Conservation (phyloP, 805 yeast genomes). For the Alloascoidea hylecoeti region DNA sequence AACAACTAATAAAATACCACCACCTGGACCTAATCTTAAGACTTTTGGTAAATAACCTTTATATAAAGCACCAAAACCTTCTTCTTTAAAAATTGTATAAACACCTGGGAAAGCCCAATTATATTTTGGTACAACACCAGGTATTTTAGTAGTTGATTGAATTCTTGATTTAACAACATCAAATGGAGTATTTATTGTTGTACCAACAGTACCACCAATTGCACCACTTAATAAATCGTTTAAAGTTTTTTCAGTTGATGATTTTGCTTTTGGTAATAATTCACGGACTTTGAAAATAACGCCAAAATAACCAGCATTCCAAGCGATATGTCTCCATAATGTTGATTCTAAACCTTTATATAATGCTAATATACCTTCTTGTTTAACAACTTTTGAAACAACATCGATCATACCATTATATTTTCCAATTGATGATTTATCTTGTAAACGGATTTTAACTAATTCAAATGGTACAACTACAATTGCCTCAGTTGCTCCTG, state of each 20-base stretch:
- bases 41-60: slow-evolving; percentile 97
- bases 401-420: slow-evolving; percentile 82
- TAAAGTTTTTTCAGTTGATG: slow-evolving; percentile 57
- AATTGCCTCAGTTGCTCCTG: slow-evolving; percentile 94
- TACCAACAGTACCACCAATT: slow-evolving; percentile 95
- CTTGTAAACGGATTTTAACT: slow-evolving; percentile 91
- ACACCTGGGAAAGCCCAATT: slow-evolving; percentile 86
- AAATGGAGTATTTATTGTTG: slow-evolving; percentile 89
- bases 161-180: slow-evolving; percentile 96
- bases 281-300: slow-evolving; percentile 77
- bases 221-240: slow-evolving; percentile 89
- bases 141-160: slow-evolving; percentile 52
- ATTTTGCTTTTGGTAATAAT: slow-evolving; percentile 65
- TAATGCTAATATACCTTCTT: slow-evolving; percentile 71
- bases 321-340: slow-evolving; percentile 87
- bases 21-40: slow-evolving; percentile 96
- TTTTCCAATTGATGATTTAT: slow-evolving; percentile 45
- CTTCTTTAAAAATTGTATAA: slow-evolving; percentile 65
- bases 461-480: slow-evolving; percentile 97
- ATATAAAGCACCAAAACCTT: slow-evolving; percentile 83
- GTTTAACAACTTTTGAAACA: slow-evolving; percentile 50
- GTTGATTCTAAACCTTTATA: slow-evolving; percentile 96
- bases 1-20: slow-evolving; percentile 96
- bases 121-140: slow-evolving; percentile 76
- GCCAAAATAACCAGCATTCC: slow-evolving; percentile 99